Evolutionary conservation across 2,329 filamentous ascomycete species (phyloP).

Genomic region (Aphanoascus verrucosus): DNA sequence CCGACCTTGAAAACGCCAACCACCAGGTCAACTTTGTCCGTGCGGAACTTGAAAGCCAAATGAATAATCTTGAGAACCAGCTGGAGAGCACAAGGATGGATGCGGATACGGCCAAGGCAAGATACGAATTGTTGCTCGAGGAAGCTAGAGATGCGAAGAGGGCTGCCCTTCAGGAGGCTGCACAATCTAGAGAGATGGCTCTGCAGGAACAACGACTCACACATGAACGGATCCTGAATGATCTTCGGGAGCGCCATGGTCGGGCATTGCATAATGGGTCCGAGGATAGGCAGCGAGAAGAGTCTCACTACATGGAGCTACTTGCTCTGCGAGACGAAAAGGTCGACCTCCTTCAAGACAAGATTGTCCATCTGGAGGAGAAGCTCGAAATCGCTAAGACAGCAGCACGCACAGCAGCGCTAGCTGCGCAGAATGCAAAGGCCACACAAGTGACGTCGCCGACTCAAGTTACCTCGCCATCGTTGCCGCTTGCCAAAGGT

Average conservation of each 20-base stretch:
- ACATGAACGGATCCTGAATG: conserved; percentile 63
- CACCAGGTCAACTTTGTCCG: conserved; percentile 64
- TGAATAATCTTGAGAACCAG: conserved; percentile 59
- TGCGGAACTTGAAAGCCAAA: conserved; percentile 68
- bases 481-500: conserved; percentile 35
- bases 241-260: conserved; percentile 64
- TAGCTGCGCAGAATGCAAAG: conserved; percentile 54
- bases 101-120: conserved; percentile 66
- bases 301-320: conserved; percentile 69
- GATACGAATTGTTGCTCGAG: conserved; percentile 73
- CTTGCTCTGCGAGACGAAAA: conserved; percentile 75
- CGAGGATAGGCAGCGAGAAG: conserved; percentile 72
- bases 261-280: conserved; percentile 59
- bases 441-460: conserved; percentile 24
- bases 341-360: conserved; percentile 74
- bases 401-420: conserved; percentile 70
- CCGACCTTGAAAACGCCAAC: conserved; percentile 72
- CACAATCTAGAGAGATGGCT: conserved; percentile 43
- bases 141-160: conserved; percentile 62
- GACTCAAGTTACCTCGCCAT: conserved; percentile 39
- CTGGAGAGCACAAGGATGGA: conserved; percentile 70
- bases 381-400: conserved; percentile 82
- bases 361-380: conserved; percentile 73
- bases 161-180: conserved; percentile 45
- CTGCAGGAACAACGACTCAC: conserved; percentile 50